Conservation (phyloP, 2,329 filamentous ascomycete species). For the Arthrobotrys sphaeroides region DNA sequence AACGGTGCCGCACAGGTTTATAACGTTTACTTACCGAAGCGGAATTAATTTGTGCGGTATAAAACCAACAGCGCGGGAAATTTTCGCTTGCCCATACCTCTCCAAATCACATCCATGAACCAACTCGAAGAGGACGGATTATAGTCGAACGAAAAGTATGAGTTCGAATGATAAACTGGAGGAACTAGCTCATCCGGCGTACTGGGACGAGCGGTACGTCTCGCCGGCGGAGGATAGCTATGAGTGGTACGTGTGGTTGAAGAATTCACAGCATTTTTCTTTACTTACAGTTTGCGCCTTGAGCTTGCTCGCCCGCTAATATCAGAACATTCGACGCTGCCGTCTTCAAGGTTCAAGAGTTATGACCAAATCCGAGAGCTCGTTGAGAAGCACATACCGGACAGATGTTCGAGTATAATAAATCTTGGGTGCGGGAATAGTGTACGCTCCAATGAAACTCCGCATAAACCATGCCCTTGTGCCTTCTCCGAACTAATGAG, state of each 20-base stretch:
- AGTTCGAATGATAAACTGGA: conserved; percentile 53
- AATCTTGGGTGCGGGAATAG: conserved; percentile 56
- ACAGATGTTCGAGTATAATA: conserved; percentile 46
- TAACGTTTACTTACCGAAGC: no score
- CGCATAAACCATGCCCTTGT: not conserved
- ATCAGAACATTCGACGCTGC: not conserved
- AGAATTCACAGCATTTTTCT: conserved; percentile 8
- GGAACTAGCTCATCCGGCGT: conserved; percentile 53
- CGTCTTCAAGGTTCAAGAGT: conserved; percentile 27
- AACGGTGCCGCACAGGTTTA: no score
- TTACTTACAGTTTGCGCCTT: not conserved
- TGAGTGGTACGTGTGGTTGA: conserved; percentile 53
- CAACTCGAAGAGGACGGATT: not conserved
- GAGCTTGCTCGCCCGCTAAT: not conserved
- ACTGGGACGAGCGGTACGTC: conserved; percentile 56
- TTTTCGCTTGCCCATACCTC: not conserved
- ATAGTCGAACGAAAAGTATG: conserved; percentile 5
- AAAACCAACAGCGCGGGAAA: not conserved
- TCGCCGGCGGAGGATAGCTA: conserved; percentile 52
- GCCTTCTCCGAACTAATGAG: not conserved
- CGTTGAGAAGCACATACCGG: conserved; percentile 54
- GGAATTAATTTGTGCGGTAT: no score
- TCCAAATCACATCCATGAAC: conserved; percentile 1
- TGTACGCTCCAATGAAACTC: conserved; percentile 25
- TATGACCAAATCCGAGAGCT: conserved; percentile 39